phyloP scores from a whole-genome alignment of 2,329 filamentous ascomycete genomes.

The Cladophialophora carrionii region DNA sequence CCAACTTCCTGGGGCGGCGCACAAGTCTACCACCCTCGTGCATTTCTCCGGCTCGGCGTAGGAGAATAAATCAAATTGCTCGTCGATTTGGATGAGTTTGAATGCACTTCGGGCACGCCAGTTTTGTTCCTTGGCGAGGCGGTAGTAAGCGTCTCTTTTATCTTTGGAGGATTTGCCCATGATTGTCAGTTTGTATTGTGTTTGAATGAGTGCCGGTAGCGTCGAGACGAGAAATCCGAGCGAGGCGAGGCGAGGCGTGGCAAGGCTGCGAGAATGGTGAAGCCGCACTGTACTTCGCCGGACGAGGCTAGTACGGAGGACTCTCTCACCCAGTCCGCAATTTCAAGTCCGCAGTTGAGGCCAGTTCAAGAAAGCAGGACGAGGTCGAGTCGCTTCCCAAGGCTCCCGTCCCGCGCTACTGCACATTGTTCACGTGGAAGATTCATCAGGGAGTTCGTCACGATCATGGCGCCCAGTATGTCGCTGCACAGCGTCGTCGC shows the following conservation, averaged over 20 bases:
- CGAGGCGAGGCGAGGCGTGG: background rate
- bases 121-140: conserved; percentile 96
- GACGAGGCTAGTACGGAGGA: conserved; percentile 1
- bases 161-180: conserved; percentile 99
- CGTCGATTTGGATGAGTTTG: conserved; percentile 94
- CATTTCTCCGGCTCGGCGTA: conserved; percentile 65
- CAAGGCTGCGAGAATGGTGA: background rate
- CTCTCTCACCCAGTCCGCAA: background rate
- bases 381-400: background rate
- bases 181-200: conserved; percentile 9
- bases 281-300: background rate
- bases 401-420: background rate
- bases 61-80: conserved; percentile 92
- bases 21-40: conserved; percentile 91
- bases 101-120: conserved; percentile 97
- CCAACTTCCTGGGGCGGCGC: conserved; percentile 95
- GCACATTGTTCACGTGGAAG: background rate
- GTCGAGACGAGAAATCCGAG: background rate
- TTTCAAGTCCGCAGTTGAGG: conserved; percentile 13
- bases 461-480: conserved; percentile 70
- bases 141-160: conserved; percentile 96
- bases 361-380: conserved; percentile 5
- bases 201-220: background rate
- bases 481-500: conserved; percentile 77
- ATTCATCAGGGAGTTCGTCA: background rate